Base-by-base conservation (phyloP, 495 filamentous ascomycete species). In the Pyrenula massariospora region DNA sequence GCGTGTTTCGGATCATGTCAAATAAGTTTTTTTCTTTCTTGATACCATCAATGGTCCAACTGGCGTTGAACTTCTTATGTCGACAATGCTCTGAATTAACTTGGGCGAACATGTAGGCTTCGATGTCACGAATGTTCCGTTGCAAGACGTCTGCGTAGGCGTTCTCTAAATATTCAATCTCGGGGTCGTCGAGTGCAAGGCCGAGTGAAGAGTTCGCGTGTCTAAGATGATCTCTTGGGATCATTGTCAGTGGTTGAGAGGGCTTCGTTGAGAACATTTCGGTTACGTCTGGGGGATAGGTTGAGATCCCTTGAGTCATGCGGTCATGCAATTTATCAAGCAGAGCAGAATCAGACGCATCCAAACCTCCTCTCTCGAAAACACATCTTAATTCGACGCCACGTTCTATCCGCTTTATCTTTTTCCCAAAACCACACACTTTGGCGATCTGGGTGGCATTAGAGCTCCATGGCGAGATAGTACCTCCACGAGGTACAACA, bases 81-180 rank as follows among this genome's bases (percentile, higher is more conserved):
- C 83, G 73, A 62, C 82, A 85, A 62, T 79, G 74, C 56, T 78
- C 77, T 3, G 76, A 80, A 67, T 79, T 79, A 60, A 98, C 91
- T 70, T 98, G 93, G 24, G 91, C 92, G 68, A 97, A 98, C 94
- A 97, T 97, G 77, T 95, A 97, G 12, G 97, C 78, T 71, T 98
- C 93, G 54, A 96, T 86, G 70, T 98, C 93, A 50, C 85, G 85
- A 0, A 91, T 91, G 52, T 84, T 80, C 54, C 83, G 81, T 56
- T 69, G 84, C 65, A 78, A 82, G 49, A 73, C 76, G 12, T 85
- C 85, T 22, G 89, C 78, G 69, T 93, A 96, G 25, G 84, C 87
- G 36, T 89, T 81, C 10, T 93, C 85, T 24, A 97, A 76, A 65
- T 97, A 96, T n/a, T 96, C 84, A 61, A 96, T 91, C 65, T 97